Conservation (phyloP, 2,329 filamentous ascomycete genomes). For the Botryotinia convoluta region DNA sequence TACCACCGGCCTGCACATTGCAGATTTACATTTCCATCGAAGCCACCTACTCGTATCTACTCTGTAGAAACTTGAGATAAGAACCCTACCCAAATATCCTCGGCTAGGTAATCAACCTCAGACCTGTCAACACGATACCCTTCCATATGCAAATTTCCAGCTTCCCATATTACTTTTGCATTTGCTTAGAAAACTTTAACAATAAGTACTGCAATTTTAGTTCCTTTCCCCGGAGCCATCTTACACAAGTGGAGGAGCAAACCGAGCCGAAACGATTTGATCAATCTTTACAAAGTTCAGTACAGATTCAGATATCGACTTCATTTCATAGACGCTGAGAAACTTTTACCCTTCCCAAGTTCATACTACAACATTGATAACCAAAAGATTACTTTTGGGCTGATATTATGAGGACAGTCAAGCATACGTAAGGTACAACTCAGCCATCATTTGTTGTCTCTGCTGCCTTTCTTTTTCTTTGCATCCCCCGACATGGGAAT, state of each 20-base stretch:
- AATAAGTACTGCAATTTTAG: background rate
- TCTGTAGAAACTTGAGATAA: background rate
- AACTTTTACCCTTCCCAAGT: too few relatives aligned
- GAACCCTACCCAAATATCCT: background rate
- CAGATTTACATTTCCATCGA: background rate
- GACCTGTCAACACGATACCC: background rate
- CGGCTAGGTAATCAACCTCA: background rate
- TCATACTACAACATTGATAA: background rate
- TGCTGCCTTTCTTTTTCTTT: background rate
- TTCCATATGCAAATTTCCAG: background rate
- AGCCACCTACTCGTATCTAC: background rate
- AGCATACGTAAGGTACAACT: conserved; percentile 17
- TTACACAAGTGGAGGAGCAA: background rate
- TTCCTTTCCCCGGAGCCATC: background rate
- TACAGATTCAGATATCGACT: background rate
- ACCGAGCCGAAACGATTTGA: background rate
- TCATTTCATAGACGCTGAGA: conserved; percentile 3
- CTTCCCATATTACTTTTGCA: background rate
- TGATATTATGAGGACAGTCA: background rate
- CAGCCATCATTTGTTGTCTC: conserved; percentile 15
- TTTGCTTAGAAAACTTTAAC: background rate
- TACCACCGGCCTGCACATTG: background rate
- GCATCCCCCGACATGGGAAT: background rate
- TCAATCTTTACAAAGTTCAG: background rate
- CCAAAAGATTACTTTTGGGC: background rate